A percentile compares a stretch with the other conserved stretches of the same genome.
phyloP scores from a whole-genome alignment of 129 eudicot species.

The Chrysanthemum makinoi region DNA sequence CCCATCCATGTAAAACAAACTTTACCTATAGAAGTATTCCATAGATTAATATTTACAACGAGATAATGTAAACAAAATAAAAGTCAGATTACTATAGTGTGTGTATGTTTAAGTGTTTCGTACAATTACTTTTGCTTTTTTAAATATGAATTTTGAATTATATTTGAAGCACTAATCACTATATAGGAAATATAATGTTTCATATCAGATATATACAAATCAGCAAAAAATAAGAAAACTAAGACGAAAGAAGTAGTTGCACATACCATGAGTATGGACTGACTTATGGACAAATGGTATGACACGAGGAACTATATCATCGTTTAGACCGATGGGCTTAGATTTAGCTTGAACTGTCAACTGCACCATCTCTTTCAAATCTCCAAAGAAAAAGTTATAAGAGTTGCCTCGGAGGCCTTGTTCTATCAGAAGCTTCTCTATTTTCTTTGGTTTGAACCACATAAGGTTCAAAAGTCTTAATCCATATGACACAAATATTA shows the following conservation, averaged over 20 bases:
- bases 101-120: not conserved
- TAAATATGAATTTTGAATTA: not conserved
- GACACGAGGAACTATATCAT: conserved; percentile 20
- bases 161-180: not conserved
- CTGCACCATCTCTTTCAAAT: conserved; percentile 19
- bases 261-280: conserved; percentile 19
- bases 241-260: not conserved
- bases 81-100: not conserved
- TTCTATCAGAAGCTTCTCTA: conserved; percentile 20
- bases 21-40: conserved; percentile 20
- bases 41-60: not conserved
- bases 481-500: not conserved
- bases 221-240: not conserved
- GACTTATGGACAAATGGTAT: conserved; percentile 24
- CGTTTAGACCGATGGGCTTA: conserved; percentile 15
- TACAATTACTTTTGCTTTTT: not conserved
- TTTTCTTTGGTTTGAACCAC: conserved; percentile 27
- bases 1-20: conserved; percentile 44
- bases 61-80: too few relatives aligned
- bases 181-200: not conserved
- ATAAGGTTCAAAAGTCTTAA: not conserved
- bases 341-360: conserved; percentile 16
- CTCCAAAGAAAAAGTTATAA: conserved; percentile 20
- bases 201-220: not conserved
- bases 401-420: conserved; percentile 22